Percentiles rank a stretch among this genome's conserved stretches.
phyloP scores from a whole-genome alignment of 192 early-diverging fungal species.

The Coemansia javaensis region DNA sequence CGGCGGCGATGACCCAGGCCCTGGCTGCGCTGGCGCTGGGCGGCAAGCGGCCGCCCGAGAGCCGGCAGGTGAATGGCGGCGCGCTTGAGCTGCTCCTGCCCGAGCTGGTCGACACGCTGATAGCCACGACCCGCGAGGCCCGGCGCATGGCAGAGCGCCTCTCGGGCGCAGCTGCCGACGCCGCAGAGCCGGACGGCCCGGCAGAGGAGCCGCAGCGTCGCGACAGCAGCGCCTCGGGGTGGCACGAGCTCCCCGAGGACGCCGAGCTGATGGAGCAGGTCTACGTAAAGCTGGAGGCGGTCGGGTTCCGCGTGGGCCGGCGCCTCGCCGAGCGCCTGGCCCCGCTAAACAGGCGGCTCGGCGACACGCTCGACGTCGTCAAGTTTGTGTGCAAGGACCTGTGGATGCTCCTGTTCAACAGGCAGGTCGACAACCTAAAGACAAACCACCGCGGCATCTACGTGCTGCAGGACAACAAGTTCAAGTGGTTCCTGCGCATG shows the following conservation, averaged over 20 bases:
- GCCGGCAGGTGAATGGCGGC: slow-evolving; percentile 33
- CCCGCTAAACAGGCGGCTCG: slow-evolving; percentile 79
- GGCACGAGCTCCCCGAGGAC: slow-evolving; percentile 35
- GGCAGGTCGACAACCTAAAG: slow-evolving; percentile 98
- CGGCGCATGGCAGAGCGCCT: slow-evolving; percentile 16
- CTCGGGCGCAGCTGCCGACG: slow-evolving; percentile 3
- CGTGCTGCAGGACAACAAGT: slow-evolving; percentile 96
- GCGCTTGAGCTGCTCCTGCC: slow-evolving; percentile 41
- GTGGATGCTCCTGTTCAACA: slow-evolving; percentile 92
- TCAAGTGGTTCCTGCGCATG: slow-evolving; percentile 93
- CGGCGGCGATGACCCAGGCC: slow-evolving; percentile 1
- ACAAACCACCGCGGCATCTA: slow-evolving; percentile 98
- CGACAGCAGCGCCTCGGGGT: slow-evolving; percentile 11
- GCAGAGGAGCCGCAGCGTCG: too few species aligned
- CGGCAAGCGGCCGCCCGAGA: slow-evolving; percentile 16
- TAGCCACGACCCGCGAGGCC: slow-evolving; percentile 24
- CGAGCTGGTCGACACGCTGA: slow-evolving; percentile 38
- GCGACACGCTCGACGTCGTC: slow-evolving; percentile 91
- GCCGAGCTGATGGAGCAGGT: slow-evolving; percentile 82
- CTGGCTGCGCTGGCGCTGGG: slow-evolving; percentile 38
- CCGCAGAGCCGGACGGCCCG: background rate
- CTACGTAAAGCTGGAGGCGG: slow-evolving; percentile 84
- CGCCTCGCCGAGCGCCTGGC: slow-evolving; percentile 87
- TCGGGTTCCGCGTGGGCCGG: slow-evolving; percentile 87
- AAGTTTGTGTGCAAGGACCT: slow-evolving; percentile 99